phyloP scores from a whole-genome alignment of 495 filamentous ascomycete species.

The Talaromyces ruber region DNA sequence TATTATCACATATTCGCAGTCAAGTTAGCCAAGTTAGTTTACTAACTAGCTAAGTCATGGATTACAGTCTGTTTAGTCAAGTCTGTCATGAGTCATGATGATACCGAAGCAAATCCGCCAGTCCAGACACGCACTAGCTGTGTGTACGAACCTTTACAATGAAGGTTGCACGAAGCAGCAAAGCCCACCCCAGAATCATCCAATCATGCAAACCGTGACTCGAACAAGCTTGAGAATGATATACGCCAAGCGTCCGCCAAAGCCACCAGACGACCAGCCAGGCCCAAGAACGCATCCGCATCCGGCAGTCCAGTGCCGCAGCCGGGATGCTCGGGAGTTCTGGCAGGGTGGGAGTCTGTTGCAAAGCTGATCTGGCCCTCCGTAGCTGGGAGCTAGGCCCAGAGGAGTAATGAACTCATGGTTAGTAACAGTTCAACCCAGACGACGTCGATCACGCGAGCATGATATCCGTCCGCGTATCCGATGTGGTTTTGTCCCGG shows the following conservation, averaged over 20 bases:
- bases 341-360: neutral
- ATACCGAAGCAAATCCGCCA: neutral
- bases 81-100: neutral
- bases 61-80: neutral
- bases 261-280: neutral
- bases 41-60: too few relatives aligned
- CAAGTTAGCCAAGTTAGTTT: too few relatives aligned
- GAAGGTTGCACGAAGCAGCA: too few relatives aligned
- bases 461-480: neutral
- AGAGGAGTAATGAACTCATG: neutral
- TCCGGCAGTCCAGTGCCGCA: neutral
- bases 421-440: neutral
- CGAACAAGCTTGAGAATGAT: neutral
- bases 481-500: neutral
- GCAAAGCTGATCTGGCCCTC: neutral
- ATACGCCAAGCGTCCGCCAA: neutral
- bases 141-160: too few relatives aligned
- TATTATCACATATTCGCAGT: too few relatives aligned
- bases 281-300: neutral
- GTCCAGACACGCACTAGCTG: neutral
- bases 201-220: neutral
- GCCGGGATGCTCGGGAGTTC: neutral
- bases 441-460: neutral
- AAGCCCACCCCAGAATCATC: neutral
- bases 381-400: neutral